Percentiles rank a stretch among this genome's conserved stretches.
Conservation (phyloP, 805 yeast species). For the Maudiozyma serrabonitensis region DNA sequence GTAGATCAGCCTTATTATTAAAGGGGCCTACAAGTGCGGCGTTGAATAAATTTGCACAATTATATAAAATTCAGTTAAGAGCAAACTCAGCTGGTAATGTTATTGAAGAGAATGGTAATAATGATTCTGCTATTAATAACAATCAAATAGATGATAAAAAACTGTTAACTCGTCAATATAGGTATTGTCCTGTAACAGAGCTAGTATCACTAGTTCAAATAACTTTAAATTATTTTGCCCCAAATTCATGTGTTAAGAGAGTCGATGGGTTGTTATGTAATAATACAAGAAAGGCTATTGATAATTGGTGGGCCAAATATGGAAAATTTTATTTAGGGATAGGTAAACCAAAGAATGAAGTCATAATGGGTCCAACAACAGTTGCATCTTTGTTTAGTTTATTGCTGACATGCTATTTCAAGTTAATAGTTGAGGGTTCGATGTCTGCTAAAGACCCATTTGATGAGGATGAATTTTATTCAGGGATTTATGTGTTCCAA, state of each 20-base stretch:
- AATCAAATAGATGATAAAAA: neutral
- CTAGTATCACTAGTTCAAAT: slow-evolving; percentile 67
- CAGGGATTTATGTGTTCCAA: slow-evolving; percentile 69
- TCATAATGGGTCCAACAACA: slow-evolving; percentile 52
- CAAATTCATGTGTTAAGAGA: slow-evolving; percentile 48
- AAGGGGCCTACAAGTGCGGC: slow-evolving; percentile 68
- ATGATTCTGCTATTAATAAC: neutral
- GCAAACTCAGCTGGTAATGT: neutral
- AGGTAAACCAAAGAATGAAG: slow-evolving; percentile 34
- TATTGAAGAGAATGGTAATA: neutral
- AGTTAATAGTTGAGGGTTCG: slow-evolving; percentile 51
- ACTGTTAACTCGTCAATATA: neutral
- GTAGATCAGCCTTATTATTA: slow-evolving; percentile 68
- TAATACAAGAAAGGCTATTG: slow-evolving; percentile 61
- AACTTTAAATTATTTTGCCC: slow-evolving; percentile 64
- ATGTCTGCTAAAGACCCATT: slow-evolving; percentile 74
- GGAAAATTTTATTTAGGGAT: slow-evolving; percentile 36
- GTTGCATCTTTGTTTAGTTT: slow-evolving; percentile 77
- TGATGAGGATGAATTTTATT: slow-evolving; percentile 59
- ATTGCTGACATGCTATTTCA: slow-evolving; percentile 53
- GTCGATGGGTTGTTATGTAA: slow-evolving; percentile 84
- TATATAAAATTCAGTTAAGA: slow-evolving; percentile 46
- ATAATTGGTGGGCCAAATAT: slow-evolving; percentile 72
- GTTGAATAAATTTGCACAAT: slow-evolving; percentile 70
- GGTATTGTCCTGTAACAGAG: slow-evolving; percentile 56